Evolutionary conservation across 805 yeast genomes (phyloP), one percentile per base, ranked within the genome.

Genomic region (Candida quercuum): DNA sequence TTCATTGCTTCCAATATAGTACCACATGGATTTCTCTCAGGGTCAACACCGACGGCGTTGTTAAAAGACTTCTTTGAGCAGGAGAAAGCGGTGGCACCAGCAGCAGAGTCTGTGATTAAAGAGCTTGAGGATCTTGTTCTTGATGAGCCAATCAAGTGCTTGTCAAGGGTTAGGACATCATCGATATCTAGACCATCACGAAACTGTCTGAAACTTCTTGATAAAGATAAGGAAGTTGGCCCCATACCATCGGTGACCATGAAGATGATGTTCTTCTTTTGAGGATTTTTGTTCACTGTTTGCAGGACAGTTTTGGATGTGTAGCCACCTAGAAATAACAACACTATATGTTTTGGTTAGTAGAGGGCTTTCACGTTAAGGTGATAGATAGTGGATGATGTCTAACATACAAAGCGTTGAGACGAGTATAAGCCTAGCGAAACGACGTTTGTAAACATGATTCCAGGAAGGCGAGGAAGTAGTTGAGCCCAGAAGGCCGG

Each of bases 231-330:
- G 2, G 94, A 81, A 0, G 95, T 82, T 3, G 96, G 96, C 0
- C 96, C 96, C 82, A 87, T 86, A n/a, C 96, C 96, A 59, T 87
- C 96, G 3, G 94, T 81, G 23, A 87, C 95, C 75, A 87, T 78
- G 66, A 87, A 86, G 36, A 87, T 82, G 39, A 88, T 72, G 52
- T 87, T 87, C 52, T 76, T 80, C 67, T 84, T 85, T 5, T 29
- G 12, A 8, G 14, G 7, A n/a, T 29, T 14, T 9, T 32, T 17
- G 17, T 37, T 13, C 18, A 6, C 11, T 1, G 8, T 3, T n/a
- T n/a, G 5, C 19, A 21, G 14, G 18, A 16, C n/a, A 25, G 28
- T 9, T 7, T 7, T 24, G 35, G n/a, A n/a, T 2, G 17, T 10
- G 25, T 13, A 25, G 13, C 28, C 17, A 15, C 18, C 20, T 14